Base-by-base conservation (phyloP, 331 rosid genomes). In the Ulmus americana region DNA sequence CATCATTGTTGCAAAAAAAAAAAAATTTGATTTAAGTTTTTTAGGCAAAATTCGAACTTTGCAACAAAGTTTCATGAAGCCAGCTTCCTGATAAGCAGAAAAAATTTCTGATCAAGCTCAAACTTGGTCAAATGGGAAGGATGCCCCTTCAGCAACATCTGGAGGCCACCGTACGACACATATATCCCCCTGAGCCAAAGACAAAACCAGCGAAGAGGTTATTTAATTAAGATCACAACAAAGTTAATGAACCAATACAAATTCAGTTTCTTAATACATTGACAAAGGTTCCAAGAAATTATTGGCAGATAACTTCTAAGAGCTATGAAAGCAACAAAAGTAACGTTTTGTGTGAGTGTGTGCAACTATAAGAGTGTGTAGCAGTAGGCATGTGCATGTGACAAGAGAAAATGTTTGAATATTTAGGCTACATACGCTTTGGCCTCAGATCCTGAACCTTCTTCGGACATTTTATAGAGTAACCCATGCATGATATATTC, bases 401-500 rank as follows among this genome's bases (percentile, higher is more conserved):
- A 61, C 2, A 45, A 54, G 62, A 45, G 14, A 46, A 61, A 54
- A 49, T 6, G 45, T 12, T 58, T 39, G 45, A 59, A 73, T 18
- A 54, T 14, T 14, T 0, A 53, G 47, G 66, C 55, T 52, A 73
- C 94, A 8, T 86, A 92, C 96, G 89, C 95, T 85, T 83, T 82
- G 39, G 53, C 48, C 7, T 53, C 64, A 12, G 83, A 66, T 5
- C 77, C 72, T 35, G 77, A 67, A 57, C 83, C 75, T 50, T 83
- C 86, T 41, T 79, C 69, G 5, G 80, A 56, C 65, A 89, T 76
- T 65, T 82, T 80, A 67, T 92, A 92, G 22, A 89, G 58, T 71
- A 80, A 76, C 41, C 98, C 95, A 64, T 87, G 86, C 98, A 92
- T 92, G 65, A 92, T 76, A 69, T 92, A 89, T 45, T 92, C 97